Base-by-base conservation (phyloP, 495 filamentous ascomycete species). In the Filosporella fistucella region DNA sequence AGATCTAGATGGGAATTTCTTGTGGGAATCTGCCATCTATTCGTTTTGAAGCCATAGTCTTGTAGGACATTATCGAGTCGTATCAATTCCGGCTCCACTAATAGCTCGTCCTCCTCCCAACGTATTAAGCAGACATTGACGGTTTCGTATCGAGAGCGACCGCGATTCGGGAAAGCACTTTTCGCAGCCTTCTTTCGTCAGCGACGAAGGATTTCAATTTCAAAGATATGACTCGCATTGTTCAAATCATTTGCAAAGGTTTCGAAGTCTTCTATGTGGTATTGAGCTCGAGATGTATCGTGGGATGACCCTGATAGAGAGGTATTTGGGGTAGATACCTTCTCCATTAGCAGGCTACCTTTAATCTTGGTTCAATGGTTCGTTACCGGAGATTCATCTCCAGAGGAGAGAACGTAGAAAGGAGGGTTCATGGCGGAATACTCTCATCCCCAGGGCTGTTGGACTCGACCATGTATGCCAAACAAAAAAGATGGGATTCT, bases 21-120 rank as follows among this genome's bases (percentile, higher is more conserved):
- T 37, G 68, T 69, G 8, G 75, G 75, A 43, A 79, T 76, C 42
- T 67, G 56, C 44, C 72, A 77, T 42, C 63, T 67, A 28, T 75
- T 70, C 10, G 71, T 72, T 18, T 68, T 62, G 48, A 69, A 77
- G 47, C 52, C 57, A 51, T 76, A 77, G 23, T 69, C 60, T 32
- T 69, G 61, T 14, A 79, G 53, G 1, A 51, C 40, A 29, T 37
- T 17, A 22, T 37, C n/a, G 11, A 51, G 40, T 23, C 17, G 8
- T 10, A 44, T 40, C 1, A 51, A 12, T 23, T 51, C 47, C 2
- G 36, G n/a, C 22, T 44, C 11, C 10, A 51, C 47, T 20, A 16
- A 6, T 4, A 51, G 24, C 3, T 49, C 47, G 16, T 49, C 47
- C 20, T 49, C 47, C 32, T 44, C 29, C 47, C 47, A 51, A 1